Conservation (phyloP, 768 basidiomycete species). For the Lactarius psammicola region DNA sequence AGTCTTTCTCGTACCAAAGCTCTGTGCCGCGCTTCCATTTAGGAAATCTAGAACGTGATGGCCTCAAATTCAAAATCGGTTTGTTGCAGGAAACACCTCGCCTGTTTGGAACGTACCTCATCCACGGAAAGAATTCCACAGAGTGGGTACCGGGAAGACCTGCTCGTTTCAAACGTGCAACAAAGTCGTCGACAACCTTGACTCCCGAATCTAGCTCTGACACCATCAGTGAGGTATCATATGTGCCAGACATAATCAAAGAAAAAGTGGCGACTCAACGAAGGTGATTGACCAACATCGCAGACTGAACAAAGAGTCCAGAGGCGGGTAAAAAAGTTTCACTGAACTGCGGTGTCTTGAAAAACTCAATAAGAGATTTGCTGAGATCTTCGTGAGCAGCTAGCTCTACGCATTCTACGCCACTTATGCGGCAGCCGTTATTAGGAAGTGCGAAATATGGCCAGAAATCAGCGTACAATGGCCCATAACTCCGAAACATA, state of each 20-base stretch:
- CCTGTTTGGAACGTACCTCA: slow-evolving; percentile 14
- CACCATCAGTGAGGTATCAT: slow-evolving; percentile 2
- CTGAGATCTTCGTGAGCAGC: slow-evolving; percentile 15
- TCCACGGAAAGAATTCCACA: slow-evolving; percentile 25
- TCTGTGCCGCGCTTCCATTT: slow-evolving; percentile 20
- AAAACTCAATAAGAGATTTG: background rate
- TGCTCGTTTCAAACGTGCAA: background rate
- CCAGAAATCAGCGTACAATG: slow-evolving; percentile 10
- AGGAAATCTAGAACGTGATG: background rate
- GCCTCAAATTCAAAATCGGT: no score
- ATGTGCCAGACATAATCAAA: slow-evolving; percentile 14
- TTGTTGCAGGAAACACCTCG: no score
- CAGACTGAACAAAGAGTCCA: background rate
- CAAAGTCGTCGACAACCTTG: background rate
- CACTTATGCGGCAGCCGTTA: slow-evolving; percentile 10
- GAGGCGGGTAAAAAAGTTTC: slow-evolving; percentile 2
- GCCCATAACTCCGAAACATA: slow-evolving; percentile 20
- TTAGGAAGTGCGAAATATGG: background rate
- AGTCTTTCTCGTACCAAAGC: slow-evolving; percentile 1
- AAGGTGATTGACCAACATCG: background rate
- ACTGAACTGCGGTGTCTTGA: background rate
- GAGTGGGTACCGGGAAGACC: slow-evolving; percentile 6
- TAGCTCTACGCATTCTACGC: slow-evolving; percentile 19
- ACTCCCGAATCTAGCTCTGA: background rate
- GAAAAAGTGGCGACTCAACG: slow-evolving; percentile 10